Conservation (phyloP, 441 rosid species). For the Rhodomyrtus psidioides region DNA sequence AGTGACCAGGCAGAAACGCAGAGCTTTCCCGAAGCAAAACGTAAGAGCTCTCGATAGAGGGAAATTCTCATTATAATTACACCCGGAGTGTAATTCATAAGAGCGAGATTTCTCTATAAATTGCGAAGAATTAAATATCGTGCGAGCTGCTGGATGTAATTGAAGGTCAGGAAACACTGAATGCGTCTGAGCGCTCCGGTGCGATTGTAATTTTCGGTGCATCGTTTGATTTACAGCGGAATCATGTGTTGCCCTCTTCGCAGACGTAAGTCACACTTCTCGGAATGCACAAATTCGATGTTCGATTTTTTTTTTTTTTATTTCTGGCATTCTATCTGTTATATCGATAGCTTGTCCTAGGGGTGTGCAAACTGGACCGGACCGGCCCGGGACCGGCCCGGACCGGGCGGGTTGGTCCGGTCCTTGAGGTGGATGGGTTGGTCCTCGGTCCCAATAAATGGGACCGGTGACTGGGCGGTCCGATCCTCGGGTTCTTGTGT, state of each 20-base stretch:
- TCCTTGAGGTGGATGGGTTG: too few species aligned
- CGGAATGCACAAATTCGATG: fast-evolving
- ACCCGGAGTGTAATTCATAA: not conserved
- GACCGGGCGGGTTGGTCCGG: too few species aligned
- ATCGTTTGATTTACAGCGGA: not conserved
- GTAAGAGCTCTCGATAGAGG: not conserved
- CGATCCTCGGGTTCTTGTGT: too few species aligned
- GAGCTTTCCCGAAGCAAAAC: not conserved
- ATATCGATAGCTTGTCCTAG: too few species aligned
- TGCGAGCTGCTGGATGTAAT: not conserved
- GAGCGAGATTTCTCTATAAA: not conserved
- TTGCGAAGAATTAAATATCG: not conserved
- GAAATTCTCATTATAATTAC: not conserved
- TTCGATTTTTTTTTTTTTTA: not conserved
- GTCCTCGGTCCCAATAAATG: too few species aligned
- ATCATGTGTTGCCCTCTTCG: not conserved
- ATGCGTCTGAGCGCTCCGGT: not conserved
- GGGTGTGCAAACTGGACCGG: too few species aligned
- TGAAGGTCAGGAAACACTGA: not conserved
- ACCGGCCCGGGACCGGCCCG: too few species aligned
- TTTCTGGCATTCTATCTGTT: not conserved
- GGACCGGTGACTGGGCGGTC: too few species aligned
- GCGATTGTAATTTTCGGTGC: not conserved
- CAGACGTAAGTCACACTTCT: fast-evolving
- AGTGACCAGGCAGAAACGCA: not conserved